Base-by-base conservation (phyloP, 306 rosid species). In the Lablab purpureus region DNA sequence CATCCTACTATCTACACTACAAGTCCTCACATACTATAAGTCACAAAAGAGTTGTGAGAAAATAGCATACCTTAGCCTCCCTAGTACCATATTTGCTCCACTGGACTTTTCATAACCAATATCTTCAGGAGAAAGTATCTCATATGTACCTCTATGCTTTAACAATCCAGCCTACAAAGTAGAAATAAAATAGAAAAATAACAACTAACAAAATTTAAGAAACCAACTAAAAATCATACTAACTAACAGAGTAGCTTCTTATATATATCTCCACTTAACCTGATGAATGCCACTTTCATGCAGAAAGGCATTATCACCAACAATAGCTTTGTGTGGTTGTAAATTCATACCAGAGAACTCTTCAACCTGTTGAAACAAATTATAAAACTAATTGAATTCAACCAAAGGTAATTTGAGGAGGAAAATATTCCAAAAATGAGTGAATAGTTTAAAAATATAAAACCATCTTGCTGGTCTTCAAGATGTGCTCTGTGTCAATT, bases 281-380 rank as follows among this genome's bases (percentile, higher is more conserved):
- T 94, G 99, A 77, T 94, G 99, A 90, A 94, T 91, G 46, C 99
- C 99, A 85, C 97, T 94, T 77, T 89, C 97, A 85, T 94, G 99
- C 28, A 95, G 89, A 87, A 92, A 94, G 46, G 99, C 97, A 83
- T 94, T 94, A 80, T 25, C 88, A 76, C 99, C 99, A 15, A 95
- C 98, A 60, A 95, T 83, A 75, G 99, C 99, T 79, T 95, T 95
- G 87, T 92, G 98, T 2, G 99, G 98, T 37, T 95, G 99, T 50
- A 95, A 83, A 56, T 86, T 79, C 89, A 92, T 62, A 32, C 96
- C 97, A 22, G 91, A 85, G 90, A 77, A 92, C 65, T 95, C 94
- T 82, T 93, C 97, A 3, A 95, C 99, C 99, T 94, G 59, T 45
- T 67, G 17, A n/a, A 74, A 59, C 1, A 79, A 77, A 67, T 51